Evolutionary conservation across 768 basidiomycete species (phyloP).

Genomic region (Phaeotremella skinneri): DNA sequence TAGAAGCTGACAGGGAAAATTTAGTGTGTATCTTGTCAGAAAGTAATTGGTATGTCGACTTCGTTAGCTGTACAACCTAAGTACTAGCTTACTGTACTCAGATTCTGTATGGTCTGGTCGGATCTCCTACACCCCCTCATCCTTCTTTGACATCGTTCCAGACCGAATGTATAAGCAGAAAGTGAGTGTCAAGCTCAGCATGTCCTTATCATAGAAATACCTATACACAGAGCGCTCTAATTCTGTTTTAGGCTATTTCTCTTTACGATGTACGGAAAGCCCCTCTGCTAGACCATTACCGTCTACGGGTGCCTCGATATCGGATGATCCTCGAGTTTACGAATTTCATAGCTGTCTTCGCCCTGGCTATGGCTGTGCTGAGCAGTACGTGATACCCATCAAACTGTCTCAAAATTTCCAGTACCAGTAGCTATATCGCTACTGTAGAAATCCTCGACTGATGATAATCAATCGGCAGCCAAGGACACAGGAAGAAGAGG

Average conservation of each 20-base stretch:
- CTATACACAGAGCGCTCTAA: too few species aligned
- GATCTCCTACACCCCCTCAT: slow-evolving; percentile 15
- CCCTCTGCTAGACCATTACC: slow-evolving; percentile 33
- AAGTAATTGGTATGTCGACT: slow-evolving; percentile 17
- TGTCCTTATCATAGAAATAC: background rate
- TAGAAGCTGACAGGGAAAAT: background rate
- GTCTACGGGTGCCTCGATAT: slow-evolving; percentile 29
- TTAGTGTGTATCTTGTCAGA: slow-evolving; percentile 28
- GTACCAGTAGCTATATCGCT: too few species aligned
- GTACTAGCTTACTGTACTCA: background rate
- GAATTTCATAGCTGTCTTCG: slow-evolving; percentile 30
- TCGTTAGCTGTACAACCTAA: slow-evolving; percentile 8
- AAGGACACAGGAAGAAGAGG: slow-evolving; percentile 1
- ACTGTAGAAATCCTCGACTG: too few species aligned
- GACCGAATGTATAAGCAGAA: slow-evolving; percentile 27
- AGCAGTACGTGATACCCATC: slow-evolving; percentile 2
- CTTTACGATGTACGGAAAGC: slow-evolving; percentile 33
- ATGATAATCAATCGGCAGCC: background rate
- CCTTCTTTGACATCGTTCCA: slow-evolving; percentile 17
- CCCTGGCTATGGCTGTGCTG: slow-evolving; percentile 24
- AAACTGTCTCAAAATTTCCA: too few species aligned
- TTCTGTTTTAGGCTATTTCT: slow-evolving; percentile 21
- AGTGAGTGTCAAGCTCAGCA: background rate
- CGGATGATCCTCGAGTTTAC: slow-evolving; percentile 26
- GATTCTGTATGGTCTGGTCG: slow-evolving; percentile 15